These are phyloP conservation scores for Pythium grandisporangium DNA, from an alignment of 352 stramenopile genomes.

Conservation along the genomic window DNA sequence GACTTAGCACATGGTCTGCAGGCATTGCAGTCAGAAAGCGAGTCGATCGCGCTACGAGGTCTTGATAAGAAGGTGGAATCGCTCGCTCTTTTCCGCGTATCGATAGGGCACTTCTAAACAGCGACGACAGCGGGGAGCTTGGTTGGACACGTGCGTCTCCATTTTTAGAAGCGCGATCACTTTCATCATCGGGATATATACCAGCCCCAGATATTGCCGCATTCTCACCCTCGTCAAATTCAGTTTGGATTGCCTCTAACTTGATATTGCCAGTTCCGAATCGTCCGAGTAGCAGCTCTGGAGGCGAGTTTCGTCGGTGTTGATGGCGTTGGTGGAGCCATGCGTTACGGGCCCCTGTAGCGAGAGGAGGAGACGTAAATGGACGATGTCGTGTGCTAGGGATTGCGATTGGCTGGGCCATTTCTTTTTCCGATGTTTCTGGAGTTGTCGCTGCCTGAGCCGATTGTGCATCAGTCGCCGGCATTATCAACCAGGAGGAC, in stretches of 20 bases:
- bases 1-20: slow-evolving; percentile 51
- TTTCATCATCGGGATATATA: no score
- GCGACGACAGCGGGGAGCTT: no score
- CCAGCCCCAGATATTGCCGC: no score
- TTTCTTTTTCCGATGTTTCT: no score
- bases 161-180: no score
- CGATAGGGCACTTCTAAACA: no score
- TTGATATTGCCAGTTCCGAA: slow-evolving; percentile 44
- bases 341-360: slow-evolving; percentile 21
- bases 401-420: no score
- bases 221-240: slow-evolving; percentile 16
- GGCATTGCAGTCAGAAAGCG: slow-evolving; percentile 62
- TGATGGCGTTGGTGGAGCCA: slow-evolving; percentile 18
- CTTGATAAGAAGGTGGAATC: slow-evolving; percentile 38
- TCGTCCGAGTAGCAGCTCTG: slow-evolving; percentile 45
- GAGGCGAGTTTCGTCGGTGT: slow-evolving; percentile 55
- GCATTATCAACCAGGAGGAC: no score
- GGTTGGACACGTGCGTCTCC: no score
- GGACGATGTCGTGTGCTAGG: not conserved
- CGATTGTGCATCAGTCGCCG: no score
- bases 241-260: slow-evolving; percentile 27
- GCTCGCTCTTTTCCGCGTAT: no score
- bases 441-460: no score
- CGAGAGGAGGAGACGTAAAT: slow-evolving; percentile 50
- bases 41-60: slow-evolving; percentile 62